A percentile compares a stretch with the other conserved stretches of the same genome.
Evolutionary conservation across 495 filamentous ascomycete genomes (phyloP).

Genomic region (Aspergillus bertholletiae): DNA sequence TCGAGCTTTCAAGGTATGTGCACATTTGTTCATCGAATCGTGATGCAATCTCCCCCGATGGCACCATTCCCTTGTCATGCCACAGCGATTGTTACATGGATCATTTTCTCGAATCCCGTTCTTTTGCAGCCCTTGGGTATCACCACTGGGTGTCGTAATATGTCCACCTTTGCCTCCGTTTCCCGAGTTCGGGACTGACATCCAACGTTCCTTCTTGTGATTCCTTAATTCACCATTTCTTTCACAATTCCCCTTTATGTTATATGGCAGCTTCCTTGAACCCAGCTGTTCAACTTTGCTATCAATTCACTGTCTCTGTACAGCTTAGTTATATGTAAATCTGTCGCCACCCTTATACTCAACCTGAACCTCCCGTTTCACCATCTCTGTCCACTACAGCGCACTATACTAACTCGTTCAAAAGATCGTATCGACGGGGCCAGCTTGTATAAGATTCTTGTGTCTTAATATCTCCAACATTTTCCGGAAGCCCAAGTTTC

Average conservation of each 20-base stretch:
- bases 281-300: not conserved
- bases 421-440: constrained; percentile 4
- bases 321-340: not conserved
- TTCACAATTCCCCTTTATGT: not conserved
- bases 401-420: not conserved
- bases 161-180: not conserved
- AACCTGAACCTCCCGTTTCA: not conserved
- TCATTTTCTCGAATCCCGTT: not conserved
- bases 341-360: not conserved
- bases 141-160: not conserved
- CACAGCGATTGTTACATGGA: constrained; percentile 1
- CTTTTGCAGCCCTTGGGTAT: not conserved
- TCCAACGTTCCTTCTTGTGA: constrained; percentile 11
- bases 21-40: not conserved
- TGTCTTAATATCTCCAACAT: constrained; percentile 6
- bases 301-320: too few species aligned
- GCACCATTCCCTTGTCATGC: constrained; percentile 17
- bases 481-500: not conserved
- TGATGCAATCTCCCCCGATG: not conserved
- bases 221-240: constrained; percentile 8
- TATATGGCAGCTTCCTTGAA: too few species aligned
- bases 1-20: constrained; percentile 20
- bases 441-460: not conserved
- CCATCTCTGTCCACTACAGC: not conserved
- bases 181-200: not conserved